Base-by-base conservation (phyloP, 495 filamentous ascomycete genomes). In the Cetradonia linearis region DNA sequence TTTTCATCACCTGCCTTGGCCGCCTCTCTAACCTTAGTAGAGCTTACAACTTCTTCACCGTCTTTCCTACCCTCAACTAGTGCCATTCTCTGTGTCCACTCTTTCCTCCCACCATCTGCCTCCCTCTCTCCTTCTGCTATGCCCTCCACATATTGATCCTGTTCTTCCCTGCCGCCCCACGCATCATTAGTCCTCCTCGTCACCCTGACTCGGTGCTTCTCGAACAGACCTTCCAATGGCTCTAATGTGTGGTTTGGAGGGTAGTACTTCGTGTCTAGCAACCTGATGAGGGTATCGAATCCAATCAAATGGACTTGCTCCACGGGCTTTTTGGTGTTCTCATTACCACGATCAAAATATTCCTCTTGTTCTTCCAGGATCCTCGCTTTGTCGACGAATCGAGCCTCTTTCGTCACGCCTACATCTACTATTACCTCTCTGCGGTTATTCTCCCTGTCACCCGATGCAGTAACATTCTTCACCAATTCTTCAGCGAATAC, bases 241-340 rank as follows among this genome's bases (percentile, higher is more conserved):
- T 75, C 71, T 7, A 86, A 71, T 0, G 70, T 77, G 65, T 80
- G 70, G 1, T 73, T 68, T 0, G 75, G 79, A 1, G 81, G 77
- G 69, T 98, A 98, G 70, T 97, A 97, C 67, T 88, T 92, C 1
- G 85, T 72, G 61, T 89, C 76, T 67, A 96, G 82, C 56, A 96
- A 84, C 30, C 92, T 83, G 23, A 89, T 84, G 34, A 96, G 68
- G 0, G 92, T 96, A 72, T 98, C 92, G 66, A 83, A 96, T 34
- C 92, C 92, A 0, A 82, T 84, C 20, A 98, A 78, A 72, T 93
- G 89, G 23, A 91, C 74, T 67, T 94, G 89, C 62, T 83, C 78
- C 20, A 61, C 44, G 66, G 47, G 11, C 46, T 6, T 0, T 38
- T 33, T 31, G 0, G 16, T 31, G 25, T 47, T 33, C 16, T 31